Base-by-base conservation (phyloP, 2,329 filamentous ascomycete species). In the Chaetomiaceae sp. region DNA sequence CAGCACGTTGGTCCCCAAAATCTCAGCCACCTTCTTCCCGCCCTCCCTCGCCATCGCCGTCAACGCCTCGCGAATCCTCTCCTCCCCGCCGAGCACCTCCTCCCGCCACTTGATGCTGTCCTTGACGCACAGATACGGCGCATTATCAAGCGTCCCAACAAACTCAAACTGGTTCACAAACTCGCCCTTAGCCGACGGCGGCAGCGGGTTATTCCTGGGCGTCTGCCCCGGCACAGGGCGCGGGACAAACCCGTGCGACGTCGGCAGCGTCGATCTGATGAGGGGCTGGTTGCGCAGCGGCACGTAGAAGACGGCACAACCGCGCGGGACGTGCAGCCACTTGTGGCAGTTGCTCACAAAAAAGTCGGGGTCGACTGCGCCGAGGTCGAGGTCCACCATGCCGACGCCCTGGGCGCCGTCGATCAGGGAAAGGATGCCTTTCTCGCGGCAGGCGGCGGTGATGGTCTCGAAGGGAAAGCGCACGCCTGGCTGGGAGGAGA, bases 401-500 rank as follows among this genome's bases (percentile, higher is more conserved):
- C 92, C 92, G 22, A 95, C 72, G 1, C 87, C 86, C 69, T 97
- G 92, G 0, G 92, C 92, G 15, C 82, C 91, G 66, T 97, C 92
- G 34, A 96, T 75, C 19, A 89, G 73, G 62, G 86, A 91, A 50
- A 92, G 66, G 3, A 96, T 73, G 0, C 80, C 82, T 22, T 85
- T 73, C 53, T 85, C 79, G 40, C 76, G 79, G 67, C 91, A 96
- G 0, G 80, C 76, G 7, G 69, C 67, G 1, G 80, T 77, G 53
- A 96, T 71, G 1, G 68, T 70, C 66, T 91, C 84, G 70, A 88
- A 96, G 0, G 92, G 92, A 62, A 96, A 83, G 2, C 84, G 73
- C 0, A 95, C 78, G 1, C 89, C 91, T 0, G 92, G 92, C 20
- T 87, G 74, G 25, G 87, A 90, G 8, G 86, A 84, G 7, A 96